Base-by-base conservation (phyloP, 208 protist genomes). In the Wallacemonas sp. region DNA sequence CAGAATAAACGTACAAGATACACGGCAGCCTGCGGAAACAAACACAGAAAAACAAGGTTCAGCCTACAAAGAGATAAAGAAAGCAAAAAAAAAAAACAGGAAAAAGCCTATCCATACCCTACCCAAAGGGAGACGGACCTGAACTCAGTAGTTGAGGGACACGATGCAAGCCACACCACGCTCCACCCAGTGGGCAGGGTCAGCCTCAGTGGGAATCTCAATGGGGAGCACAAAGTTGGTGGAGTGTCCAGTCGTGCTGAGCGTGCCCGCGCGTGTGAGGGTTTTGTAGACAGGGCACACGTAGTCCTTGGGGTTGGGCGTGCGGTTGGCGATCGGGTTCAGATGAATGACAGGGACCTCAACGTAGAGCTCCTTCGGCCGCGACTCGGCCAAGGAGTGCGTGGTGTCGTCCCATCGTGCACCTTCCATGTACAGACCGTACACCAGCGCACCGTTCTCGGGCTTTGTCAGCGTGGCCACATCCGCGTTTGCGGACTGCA, bases 221-320 rank as follows among this genome's bases (percentile, higher is more conserved):
- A 99, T 93, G 14, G 90, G 76, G 30, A 99, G 84, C 28, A 99
- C 93, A 80, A 98, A 99, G 89, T 99, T 99, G 24, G 98, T 99
- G 0, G 97, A 99, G 80, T 99, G 98, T 26, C 98, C 98, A 1
- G 98, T 99, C 5, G 98, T 99, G 61, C 93, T 97, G 17, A 99
- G 90, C 12, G 91, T 97, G 49, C 98, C 98, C 15, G 93, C 92
- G 36, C 98, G 84, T 24, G 90, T 88, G 15, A 95, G 76, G 2
- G 97, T 99, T 77, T 98, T 99, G 93, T 99, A 99, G 21, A 98
- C 82, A 1, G 98, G 98, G 76, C 96, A 99, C 15, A 91, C 73
- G 73, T 98, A 99, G 64, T 92, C 81, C 3, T 64, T 66, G 12
- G 78, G 61, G 60, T 90, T 72, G 6, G 59, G 54, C 6, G 68